Conservation (phyloP, 306 rosid genomes). For the Trichosanthes truncata region DNA sequence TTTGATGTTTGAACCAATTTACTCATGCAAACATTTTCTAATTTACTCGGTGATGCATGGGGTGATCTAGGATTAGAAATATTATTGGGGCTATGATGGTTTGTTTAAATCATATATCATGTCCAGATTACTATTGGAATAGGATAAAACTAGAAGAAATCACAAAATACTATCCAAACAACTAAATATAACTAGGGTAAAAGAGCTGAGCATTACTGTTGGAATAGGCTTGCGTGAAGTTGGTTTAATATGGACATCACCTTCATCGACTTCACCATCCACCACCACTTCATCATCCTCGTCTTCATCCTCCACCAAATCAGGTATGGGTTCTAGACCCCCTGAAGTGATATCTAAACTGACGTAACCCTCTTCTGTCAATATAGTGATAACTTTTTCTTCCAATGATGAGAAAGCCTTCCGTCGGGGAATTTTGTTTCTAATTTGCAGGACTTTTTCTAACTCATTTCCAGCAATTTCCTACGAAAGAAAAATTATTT, state of each 20-base stretch:
- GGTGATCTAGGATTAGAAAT: not conserved
- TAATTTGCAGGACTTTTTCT: slow-evolving; percentile 62
- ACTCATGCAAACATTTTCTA: not conserved
- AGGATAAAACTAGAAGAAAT: slow-evolving; percentile 13
- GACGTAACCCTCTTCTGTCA: slow-evolving; percentile 77
- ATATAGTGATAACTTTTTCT: slow-evolving; percentile 65
- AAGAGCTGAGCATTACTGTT: slow-evolving; percentile 33
- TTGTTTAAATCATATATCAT: not conserved
- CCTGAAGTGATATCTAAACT: slow-evolving; percentile 32
- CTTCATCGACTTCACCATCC: slow-evolving; percentile 98
- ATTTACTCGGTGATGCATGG: not conserved
- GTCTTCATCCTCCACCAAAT: slow-evolving; percentile 76
- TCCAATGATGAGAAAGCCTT: slow-evolving; percentile 77
- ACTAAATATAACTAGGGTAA: slow-evolving; percentile 2
- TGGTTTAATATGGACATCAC: slow-evolving; percentile 95
- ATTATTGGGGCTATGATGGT: not conserved
- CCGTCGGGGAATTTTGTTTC: slow-evolving; percentile 77
- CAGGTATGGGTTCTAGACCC: slow-evolving; percentile 44
- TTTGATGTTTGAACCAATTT: not conserved
- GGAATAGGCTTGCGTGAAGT: slow-evolving; percentile 45
- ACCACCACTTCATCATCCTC: slow-evolving; percentile 92
- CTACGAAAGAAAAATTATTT: slow-evolving; percentile 26
- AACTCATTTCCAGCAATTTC: slow-evolving; percentile 77
- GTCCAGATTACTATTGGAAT: not conserved
- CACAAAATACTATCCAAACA: slow-evolving; percentile 1